Evolutionary conservation across 1,139 yeast genomes (phyloP).

Genomic region (Taiozyma sp.): DNA sequence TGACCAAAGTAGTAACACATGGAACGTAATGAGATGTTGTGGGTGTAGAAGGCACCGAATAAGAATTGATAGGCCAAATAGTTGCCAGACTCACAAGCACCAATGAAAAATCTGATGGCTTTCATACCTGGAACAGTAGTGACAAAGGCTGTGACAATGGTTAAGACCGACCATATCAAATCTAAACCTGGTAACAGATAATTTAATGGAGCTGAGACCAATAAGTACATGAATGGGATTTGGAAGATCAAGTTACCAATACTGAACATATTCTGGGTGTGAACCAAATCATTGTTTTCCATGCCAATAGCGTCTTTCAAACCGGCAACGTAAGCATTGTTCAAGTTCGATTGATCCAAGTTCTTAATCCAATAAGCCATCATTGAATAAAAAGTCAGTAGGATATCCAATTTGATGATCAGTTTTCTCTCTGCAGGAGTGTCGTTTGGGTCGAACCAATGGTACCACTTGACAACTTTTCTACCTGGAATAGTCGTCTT

Average conservation of each 20-base stretch:
- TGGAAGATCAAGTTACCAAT: slow-evolving; percentile 59
- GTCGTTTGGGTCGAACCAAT: slow-evolving; percentile 59
- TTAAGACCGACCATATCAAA: slow-evolving; percentile 25
- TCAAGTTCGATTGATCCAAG: slow-evolving; percentile 10
- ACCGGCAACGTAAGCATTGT: slow-evolving; percentile 64
- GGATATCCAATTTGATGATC: slow-evolving; percentile 45
- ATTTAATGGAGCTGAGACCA: slow-evolving; percentile 44
- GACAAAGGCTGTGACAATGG: slow-evolving; percentile 25
- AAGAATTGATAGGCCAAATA: slow-evolving; percentile 58
- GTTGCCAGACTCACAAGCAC: slow-evolving; percentile 56
- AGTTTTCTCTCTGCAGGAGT: slow-evolving; percentile 47
- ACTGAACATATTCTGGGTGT: slow-evolving; percentile 51
- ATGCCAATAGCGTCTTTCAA: slow-evolving; percentile 53
- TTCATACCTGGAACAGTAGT: slow-evolving; percentile 23
- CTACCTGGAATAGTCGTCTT: slow-evolving; percentile 25
- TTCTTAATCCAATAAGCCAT: slow-evolving; percentile 69
- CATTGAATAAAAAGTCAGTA: slow-evolving; percentile 47
- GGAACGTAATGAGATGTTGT: slow-evolving; percentile 52
- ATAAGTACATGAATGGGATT: slow-evolving; percentile 34
- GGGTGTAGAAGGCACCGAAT: slow-evolving; percentile 58
- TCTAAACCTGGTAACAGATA: slow-evolving; percentile 47
- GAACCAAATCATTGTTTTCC: slow-evolving; percentile 57
- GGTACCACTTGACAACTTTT: slow-evolving; percentile 48
- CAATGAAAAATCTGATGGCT: slow-evolving; percentile 29
- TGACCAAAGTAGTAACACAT: slow-evolving; percentile 58